Evolutionary conservation across 2,329 filamentous ascomycete species (phyloP).

Genomic region (Albifimbria verrucaria): DNA sequence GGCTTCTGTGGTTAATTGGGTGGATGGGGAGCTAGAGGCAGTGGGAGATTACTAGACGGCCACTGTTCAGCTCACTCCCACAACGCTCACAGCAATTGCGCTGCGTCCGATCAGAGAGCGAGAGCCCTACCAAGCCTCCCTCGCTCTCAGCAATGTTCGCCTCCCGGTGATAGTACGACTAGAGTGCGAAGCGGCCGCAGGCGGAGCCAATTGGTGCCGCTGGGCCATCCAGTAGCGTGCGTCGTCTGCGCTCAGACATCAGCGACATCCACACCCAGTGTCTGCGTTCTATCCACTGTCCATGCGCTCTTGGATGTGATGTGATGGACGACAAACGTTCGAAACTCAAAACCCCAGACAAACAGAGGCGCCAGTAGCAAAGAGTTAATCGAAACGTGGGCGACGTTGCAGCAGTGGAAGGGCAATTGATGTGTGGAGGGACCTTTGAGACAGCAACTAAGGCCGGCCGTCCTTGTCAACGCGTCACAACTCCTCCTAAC

Average conservation of each 20-base stretch:
- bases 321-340: background rate
- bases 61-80: background rate
- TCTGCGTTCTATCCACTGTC: background rate
- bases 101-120: too few relatives aligned
- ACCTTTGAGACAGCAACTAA: too few relatives aligned
- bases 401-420: too few relatives aligned
- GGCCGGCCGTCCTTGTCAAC: too few relatives aligned
- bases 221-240: background rate
- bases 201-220: background rate
- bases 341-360: background rate
- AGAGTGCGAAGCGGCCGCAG: background rate
- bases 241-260: background rate
- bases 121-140: background rate
- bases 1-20: background rate
- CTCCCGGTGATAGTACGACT: background rate
- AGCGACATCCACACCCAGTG: background rate
- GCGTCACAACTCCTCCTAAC: too few relatives aligned
- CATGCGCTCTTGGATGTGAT: background rate
- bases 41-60: background rate
- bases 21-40: background rate
- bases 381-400: too few relatives aligned
- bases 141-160: background rate
- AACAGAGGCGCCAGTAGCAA: too few relatives aligned
- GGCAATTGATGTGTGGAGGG: too few relatives aligned
- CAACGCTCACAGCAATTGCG: too few relatives aligned